These are phyloP conservation scores for Pseudozyma thailandica DNA, from an alignment of 1,284 basidiomycete species.

Conservation along the genomic window DNA sequence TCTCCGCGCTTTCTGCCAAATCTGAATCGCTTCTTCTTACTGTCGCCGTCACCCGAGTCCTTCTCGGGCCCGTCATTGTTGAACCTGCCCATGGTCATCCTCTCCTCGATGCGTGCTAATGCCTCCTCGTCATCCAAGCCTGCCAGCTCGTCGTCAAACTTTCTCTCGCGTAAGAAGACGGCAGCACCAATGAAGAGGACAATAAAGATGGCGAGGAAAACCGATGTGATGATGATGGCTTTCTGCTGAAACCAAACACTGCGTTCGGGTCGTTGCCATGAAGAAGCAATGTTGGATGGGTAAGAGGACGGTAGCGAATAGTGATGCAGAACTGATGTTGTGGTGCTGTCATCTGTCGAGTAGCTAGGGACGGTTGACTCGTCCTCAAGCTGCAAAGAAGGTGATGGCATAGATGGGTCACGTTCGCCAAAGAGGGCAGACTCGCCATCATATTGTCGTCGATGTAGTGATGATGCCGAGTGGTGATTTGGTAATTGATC, in stretches of 20 bases:
- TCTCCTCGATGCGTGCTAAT: slow-evolving; percentile 39
- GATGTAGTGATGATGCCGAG: slow-evolving; percentile 6
- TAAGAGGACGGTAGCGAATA: slow-evolving; percentile 50
- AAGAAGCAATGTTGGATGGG: slow-evolving; percentile 53
- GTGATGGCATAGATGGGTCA: slow-evolving; percentile 9
- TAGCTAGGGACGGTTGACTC: background rate
- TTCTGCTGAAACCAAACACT: slow-evolving; percentile 63
- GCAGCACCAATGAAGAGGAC: slow-evolving; percentile 65
- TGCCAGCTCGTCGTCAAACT: slow-evolving; percentile 48
- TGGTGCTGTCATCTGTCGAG: slow-evolving; percentile 9
- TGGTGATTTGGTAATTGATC: slow-evolving; percentile 15
- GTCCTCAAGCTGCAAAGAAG: slow-evolving; percentile 4
- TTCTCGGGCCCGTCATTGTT: slow-evolving; percentile 23
- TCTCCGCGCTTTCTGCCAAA: slow-evolving; percentile 25
- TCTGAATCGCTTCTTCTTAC: slow-evolving; percentile 25
- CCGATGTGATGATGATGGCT: slow-evolving; percentile 64
- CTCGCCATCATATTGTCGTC: slow-evolving; percentile 30
- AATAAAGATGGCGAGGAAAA: slow-evolving; percentile 67
- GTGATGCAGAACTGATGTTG: no score
- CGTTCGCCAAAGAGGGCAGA: slow-evolving; percentile 24
- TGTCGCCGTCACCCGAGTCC: slow-evolving; percentile 3
- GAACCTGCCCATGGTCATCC: slow-evolving; percentile 39
- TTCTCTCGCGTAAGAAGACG: slow-evolving; percentile 64
- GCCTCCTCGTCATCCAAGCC: slow-evolving; percentile 53
- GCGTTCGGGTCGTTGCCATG: slow-evolving; percentile 51